These are phyloP conservation scores for Musa troglodytarum DNA, from an alignment of 176 grass and related monocot genomes.

Conservation along the genomic window DNA sequence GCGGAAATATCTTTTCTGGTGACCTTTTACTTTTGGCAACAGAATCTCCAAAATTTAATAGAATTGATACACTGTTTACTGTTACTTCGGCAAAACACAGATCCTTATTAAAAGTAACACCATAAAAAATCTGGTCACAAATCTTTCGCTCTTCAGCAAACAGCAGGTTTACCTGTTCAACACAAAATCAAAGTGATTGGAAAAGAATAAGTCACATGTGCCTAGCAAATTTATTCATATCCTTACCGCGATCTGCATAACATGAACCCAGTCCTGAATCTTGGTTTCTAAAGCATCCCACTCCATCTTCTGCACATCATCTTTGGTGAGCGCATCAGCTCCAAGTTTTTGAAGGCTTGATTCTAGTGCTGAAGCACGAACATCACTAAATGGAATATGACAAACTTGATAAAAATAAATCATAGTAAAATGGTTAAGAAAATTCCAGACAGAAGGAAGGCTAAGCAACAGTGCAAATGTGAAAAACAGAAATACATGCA, in stretches of 20 bases:
- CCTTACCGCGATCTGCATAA: slow-evolving; percentile 80
- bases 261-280: slow-evolving; percentile 94
- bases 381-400: slow-evolving; percentile 45
- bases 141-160: slow-evolving; percentile 82
- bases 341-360: slow-evolving; percentile 68
- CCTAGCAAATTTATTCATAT: slow-evolving; percentile 15
- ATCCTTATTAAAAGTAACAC: slow-evolving; percentile 55
- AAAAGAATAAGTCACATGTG: slow-evolving; percentile 10
- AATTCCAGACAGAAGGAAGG: not conserved
- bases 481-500: not conserved
- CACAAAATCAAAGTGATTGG: slow-evolving; percentile 8
- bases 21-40: slow-evolving; percentile 95
- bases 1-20: slow-evolving; percentile 86
- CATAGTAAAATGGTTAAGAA: not conserved
- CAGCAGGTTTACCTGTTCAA: slow-evolving; percentile 72
- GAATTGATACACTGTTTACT: slow-evolving; percentile 54
- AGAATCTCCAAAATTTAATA: slow-evolving; percentile 93
- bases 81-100: slow-evolving; percentile 80
- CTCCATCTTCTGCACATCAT: slow-evolving; percentile 94
- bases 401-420: not conserved
- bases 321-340: slow-evolving; percentile 77
- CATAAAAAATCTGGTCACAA: slow-evolving; percentile 77
- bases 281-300: slow-evolving; percentile 94
- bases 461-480: not conserved
- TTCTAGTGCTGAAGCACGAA: slow-evolving; percentile 56